Percentiles rank a stretch among this genome's conserved stretches.
Evolutionary conservation across 352 stramenopile species (phyloP).

Genomic region (Saprolegnia diclina): DNA sequence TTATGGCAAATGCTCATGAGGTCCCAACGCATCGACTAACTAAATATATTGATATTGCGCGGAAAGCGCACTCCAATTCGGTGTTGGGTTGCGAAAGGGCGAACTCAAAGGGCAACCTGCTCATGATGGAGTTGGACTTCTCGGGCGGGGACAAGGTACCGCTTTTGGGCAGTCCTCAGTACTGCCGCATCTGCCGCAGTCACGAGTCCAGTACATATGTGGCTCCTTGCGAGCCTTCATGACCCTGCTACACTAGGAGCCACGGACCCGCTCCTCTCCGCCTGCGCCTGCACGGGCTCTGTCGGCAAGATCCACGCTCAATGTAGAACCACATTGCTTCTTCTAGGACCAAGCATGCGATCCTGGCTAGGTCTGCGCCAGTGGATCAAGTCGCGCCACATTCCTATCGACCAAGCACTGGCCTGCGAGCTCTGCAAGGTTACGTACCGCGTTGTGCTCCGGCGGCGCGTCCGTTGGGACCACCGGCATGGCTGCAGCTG

Average conservation of each 20-base stretch:
- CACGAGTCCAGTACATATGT: conserved; percentile 18
- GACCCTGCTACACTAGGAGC: not conserved
- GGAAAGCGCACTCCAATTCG: no score
- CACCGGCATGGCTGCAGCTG: conserved; percentile 3
- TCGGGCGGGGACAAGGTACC: not conserved
- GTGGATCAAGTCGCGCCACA: conserved; percentile 14
- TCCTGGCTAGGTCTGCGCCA: conserved; percentile 17
- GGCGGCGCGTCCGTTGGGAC: conserved; percentile 10
- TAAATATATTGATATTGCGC: no score
- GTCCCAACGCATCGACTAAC: no score
- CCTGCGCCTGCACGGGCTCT: conserved; percentile 17
- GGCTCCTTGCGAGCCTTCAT: not conserved
- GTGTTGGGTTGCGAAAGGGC: not conserved
- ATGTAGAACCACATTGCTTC: conserved; percentile 3
- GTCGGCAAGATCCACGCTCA: conserved; percentile 25
- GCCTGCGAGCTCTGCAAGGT: conserved; percentile 23
- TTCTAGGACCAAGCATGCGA: no score
- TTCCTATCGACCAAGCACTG: conserved; percentile 23
- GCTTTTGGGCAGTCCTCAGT: conserved; percentile 20
- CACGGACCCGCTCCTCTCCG: conserved; percentile 15
- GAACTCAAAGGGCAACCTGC: no score
- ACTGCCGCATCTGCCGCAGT: conserved; percentile 23
- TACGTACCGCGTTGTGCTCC: conserved; percentile 4
- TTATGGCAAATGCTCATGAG: no score
- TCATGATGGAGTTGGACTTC: conserved; percentile 4